Base-by-base conservation (phyloP, 106 monocot species). In the Triglochin maritima region DNA sequence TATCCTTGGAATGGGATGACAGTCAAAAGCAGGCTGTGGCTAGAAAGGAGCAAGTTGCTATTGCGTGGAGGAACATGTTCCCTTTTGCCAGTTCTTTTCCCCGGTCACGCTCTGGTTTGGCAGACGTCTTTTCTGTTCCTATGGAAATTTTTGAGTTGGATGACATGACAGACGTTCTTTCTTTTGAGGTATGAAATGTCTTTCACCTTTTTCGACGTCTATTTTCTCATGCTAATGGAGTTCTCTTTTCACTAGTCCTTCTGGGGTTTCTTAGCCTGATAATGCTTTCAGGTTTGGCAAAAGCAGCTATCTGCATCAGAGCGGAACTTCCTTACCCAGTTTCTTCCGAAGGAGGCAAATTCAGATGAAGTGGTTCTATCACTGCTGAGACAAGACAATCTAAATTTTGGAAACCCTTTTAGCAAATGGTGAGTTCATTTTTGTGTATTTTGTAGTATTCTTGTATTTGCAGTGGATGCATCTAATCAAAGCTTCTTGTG, bases 401-500 rank as follows among this genome's bases (percentile, higher is more conserved):
- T 69, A 17, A 46, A 76, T 46, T 76, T 76, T 69, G 76, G 76
- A 51, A 76, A 69, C 69, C 55, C 76, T 55, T 56, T 76, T 47
- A 63, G 9, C 41, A 76, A 69, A 52, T 76, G 76, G 76, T 57
- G 58, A 16, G 46, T 67, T 46, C 44, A 45, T 57, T 44, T 55
- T 41, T 17, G n/a, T n/a, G n/a, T n/a, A n/a, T n/a, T n/a, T n/a
- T n/a, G n/a, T n/a, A n/a, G n/a, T n/a, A n/a, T n/a, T n/a, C n/a
- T n/a, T n/a, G n/a, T n/a, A n/a, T n/a, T n/a, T n/a, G n/a, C n/a
- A n/a, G n/a, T n/a, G n/a, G n/a, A n/a, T n/a, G n/a, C n/a, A n/a
- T n/a, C n/a, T n/a, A n/a, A n/a, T n/a, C n/a, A n/a, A n/a, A n/a
- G n/a, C n/a, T n/a, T n/a, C n/a, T n/a, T n/a, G n/a, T n/a, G n/a